Percentiles rank a stretch among this genome's conserved stretches.
phyloP scores from a whole-genome alignment of 1,139 yeast genomes.

The Yarrowia galli region DNA sequence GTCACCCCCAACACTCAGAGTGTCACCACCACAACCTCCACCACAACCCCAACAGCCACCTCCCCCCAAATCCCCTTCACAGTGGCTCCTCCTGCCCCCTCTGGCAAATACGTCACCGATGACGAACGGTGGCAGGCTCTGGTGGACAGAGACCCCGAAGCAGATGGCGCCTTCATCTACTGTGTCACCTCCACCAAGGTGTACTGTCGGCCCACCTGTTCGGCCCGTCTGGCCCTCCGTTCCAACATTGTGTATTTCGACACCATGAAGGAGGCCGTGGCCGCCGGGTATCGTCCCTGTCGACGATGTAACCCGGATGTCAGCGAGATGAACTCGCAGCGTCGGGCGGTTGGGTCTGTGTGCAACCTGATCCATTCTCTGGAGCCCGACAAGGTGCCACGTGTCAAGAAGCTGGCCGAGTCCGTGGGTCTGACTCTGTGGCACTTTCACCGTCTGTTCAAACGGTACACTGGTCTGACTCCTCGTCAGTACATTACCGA shows the following conservation, averaged over 20 bases:
- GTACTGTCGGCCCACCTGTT: conserved; percentile 46
- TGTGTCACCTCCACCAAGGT: conserved; percentile 45
- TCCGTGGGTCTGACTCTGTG: conserved; percentile 47
- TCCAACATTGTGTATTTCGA: conserved; percentile 44
- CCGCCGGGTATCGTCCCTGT: conserved; percentile 45
- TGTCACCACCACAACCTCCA: background rate
- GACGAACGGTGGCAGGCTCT: conserved; percentile 44
- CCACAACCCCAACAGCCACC: conserved; percentile 2
- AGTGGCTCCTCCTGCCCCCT: conserved; percentile 29
- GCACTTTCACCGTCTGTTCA: conserved; percentile 49
- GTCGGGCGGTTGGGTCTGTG: conserved; percentile 43
- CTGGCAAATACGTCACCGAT: conserved; percentile 40
- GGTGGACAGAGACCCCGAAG: conserved; percentile 43
- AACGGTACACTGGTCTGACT: conserved; percentile 46
- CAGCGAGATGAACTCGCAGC: conserved; percentile 43
- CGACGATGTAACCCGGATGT: conserved; percentile 46
- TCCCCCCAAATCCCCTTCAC: conserved; percentile 33
- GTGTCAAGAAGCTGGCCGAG: conserved; percentile 43
- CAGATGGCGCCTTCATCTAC: conserved; percentile 45
- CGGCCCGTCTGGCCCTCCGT: conserved; percentile 43
- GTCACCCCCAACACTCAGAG: background rate
- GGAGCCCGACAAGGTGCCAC: conserved; percentile 40
- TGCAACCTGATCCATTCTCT: conserved; percentile 40
- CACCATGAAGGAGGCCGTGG: conserved; percentile 42
- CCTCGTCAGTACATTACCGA: conserved; percentile 43